These are phyloP conservation scores for Flaveria trinervia DNA, from an alignment of 129 eudicot species.

Conservation along the genomic window DNA sequence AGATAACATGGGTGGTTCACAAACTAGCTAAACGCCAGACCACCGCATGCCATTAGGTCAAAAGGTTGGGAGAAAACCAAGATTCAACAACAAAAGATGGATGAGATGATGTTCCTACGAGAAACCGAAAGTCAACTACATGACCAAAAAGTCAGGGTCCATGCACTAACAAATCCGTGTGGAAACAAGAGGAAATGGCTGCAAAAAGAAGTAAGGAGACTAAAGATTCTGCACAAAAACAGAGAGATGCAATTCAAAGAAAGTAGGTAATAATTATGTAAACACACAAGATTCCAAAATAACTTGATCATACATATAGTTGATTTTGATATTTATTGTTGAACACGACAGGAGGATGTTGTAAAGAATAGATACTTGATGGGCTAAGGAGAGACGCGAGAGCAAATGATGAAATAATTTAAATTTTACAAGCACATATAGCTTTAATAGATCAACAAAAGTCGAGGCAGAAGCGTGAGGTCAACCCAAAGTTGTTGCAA, in stretches of 20 bases:
- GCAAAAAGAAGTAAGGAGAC: conserved; percentile 49
- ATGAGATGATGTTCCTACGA: conserved; percentile 53
- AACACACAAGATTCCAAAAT: too few relatives aligned
- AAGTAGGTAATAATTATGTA: conserved; percentile 31
- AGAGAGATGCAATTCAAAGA: not conserved
- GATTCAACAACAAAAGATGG: conserved; percentile 54
- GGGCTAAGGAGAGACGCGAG: conserved; percentile 41
- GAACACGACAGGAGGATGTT: not conserved
- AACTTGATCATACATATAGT: not conserved
- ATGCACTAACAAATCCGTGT: conserved; percentile 62
- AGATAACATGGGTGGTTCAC: conserved; percentile 48
- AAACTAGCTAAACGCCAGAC: conserved; percentile 39
- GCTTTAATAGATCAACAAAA: conserved; percentile 60
- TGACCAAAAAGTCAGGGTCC: conserved; percentile 57
- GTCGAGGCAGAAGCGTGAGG: conserved; percentile 60
- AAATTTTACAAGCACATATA: conserved; percentile 47
- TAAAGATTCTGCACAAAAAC: conserved; percentile 41
- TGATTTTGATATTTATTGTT: not conserved
- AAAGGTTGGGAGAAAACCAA: conserved; percentile 48
- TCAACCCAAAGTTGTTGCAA: conserved; percentile 36
- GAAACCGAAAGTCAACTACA: conserved; percentile 57
- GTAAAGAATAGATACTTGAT: not conserved
- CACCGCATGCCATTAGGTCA: conserved; percentile 31
- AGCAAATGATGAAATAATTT: conserved; percentile 61
- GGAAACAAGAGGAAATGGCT: conserved; percentile 69